Conservation (phyloP, 192 early-diverging fungal species). For the Diversispora epigaea region DNA sequence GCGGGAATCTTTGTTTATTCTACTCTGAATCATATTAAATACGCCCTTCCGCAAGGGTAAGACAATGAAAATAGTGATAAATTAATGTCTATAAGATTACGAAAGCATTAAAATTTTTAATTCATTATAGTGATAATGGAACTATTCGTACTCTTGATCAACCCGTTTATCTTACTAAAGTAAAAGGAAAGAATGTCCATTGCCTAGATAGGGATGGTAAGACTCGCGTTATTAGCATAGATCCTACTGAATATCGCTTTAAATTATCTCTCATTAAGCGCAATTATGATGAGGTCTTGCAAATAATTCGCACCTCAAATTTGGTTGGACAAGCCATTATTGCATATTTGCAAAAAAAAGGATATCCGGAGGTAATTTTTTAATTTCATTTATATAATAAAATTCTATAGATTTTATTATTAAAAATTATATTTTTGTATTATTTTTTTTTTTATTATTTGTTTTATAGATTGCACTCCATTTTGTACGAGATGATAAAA, state of each 20-base stretch:
- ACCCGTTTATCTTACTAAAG: conserved; percentile 86
- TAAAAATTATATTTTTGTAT: not conserved
- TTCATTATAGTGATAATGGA: conserved; percentile 75
- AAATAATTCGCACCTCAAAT: conserved; percentile 94
- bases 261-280: conserved; percentile 88
- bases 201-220: conserved; percentile 90
- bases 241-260: conserved; percentile 99
- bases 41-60: conserved; percentile 88
- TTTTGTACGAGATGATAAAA: conserved; percentile 96
- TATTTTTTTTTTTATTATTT: not conserved
- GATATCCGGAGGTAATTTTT: conserved; percentile 86
- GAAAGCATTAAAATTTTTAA: not conserved
- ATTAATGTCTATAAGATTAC: not conserved
- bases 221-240: conserved; percentile 82
- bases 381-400: too few species aligned
- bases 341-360: conserved; percentile 98
- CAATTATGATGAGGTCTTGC: conserved; percentile 95
- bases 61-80: conserved; percentile 16
- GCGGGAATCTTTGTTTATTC: conserved; percentile 91
- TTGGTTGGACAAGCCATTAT: conserved; percentile 98
- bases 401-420: not conserved
- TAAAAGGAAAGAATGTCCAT: conserved; percentile 83
- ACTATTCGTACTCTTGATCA: conserved; percentile 97
- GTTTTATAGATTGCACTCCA: conserved; percentile 79
- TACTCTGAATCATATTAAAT: conserved; percentile 98